These are phyloP conservation scores for Hypocrella siamensis DNA, from an alignment of 2,329 filamentous ascomycete genomes.

Conservation along the genomic window DNA sequence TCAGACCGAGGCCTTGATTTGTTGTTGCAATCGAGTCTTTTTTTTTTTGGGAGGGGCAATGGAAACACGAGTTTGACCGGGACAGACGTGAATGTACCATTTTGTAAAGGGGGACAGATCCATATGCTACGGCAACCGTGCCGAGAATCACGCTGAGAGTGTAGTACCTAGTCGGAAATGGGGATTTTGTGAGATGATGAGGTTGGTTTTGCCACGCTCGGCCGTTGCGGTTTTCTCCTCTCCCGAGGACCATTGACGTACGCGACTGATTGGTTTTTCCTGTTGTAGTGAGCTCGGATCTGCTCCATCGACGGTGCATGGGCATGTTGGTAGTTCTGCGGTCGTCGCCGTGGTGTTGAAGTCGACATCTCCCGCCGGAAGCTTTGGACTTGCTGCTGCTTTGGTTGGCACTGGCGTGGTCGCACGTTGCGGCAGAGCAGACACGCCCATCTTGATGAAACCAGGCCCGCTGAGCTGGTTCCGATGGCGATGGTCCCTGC, in stretches of 20 bases:
- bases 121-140: constrained; percentile 67
- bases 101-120: constrained; percentile 75
- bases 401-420: constrained; percentile 10
- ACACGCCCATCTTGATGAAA: constrained; percentile 17
- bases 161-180: constrained; percentile 41
- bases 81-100: constrained; percentile 42
- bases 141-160: constrained; percentile 62
- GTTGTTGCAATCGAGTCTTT: not conserved
- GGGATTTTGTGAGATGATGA: too few species aligned
- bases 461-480: not conserved
- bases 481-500: too few species aligned
- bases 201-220: too few species aligned
- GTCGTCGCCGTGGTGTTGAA: constrained; percentile 11
- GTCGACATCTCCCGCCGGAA: constrained; percentile 17
- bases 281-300: constrained; percentile 45
- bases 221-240: not conserved
- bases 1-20: too few species aligned
- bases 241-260: constrained; percentile 8
- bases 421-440: constrained; percentile 20
- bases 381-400: constrained; percentile 6
- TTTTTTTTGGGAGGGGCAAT: not conserved
- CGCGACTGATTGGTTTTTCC: constrained; percentile 49
- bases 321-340: constrained; percentile 9
- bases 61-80: not conserved
- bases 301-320: constrained; percentile 38